Percentiles rank a stretch among this genome's conserved stretches.
phyloP scores from a whole-genome alignment of 768 basidiomycete species.

The Mycena epipterygia region DNA sequence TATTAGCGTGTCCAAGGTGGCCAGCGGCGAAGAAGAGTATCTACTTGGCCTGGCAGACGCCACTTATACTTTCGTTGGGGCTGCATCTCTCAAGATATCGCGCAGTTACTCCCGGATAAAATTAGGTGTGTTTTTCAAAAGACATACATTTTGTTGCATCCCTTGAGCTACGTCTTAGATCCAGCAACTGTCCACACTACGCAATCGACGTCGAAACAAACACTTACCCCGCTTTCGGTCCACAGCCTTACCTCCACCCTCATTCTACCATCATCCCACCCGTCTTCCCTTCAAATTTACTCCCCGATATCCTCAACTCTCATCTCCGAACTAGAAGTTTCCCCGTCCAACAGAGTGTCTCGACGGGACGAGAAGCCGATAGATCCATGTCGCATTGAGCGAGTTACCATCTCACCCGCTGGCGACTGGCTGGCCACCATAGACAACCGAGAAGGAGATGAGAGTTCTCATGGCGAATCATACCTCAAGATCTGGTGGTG shows the following conservation, averaged over 20 bases:
- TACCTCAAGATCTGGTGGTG: conserved; percentile 95
- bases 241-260: conserved; percentile 82
- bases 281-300: conserved; percentile 94
- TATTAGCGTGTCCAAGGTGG: conserved; percentile 68
- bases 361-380: conserved; percentile 82
- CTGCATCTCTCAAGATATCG: conserved; percentile 78
- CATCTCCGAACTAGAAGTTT: conserved; percentile 90
- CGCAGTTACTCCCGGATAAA: conserved; percentile 84
- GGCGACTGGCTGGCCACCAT: conserved; percentile 94
- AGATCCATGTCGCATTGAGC: conserved; percentile 83
- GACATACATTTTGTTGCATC: not conserved
- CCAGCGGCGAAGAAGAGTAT: conserved; percentile 84
- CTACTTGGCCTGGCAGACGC: conserved; percentile 88
- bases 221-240: conserved; percentile 75
- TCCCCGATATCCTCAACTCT: conserved; percentile 79
- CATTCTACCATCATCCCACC: conserved; percentile 93
- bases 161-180: conserved; percentile 40
- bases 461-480: conserved; percentile 73
- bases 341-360: conserved; percentile 93
- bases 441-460: conserved; percentile 80
- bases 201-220: conserved; percentile 56
- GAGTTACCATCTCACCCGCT: conserved; percentile 71
- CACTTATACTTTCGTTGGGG: conserved; percentile 80
- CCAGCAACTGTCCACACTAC: conserved; percentile 45
- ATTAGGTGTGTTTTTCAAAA: conserved; percentile 68